Conservation (phyloP, 495 filamentous ascomycete species). For the Pseudevernia furfuracea region DNA sequence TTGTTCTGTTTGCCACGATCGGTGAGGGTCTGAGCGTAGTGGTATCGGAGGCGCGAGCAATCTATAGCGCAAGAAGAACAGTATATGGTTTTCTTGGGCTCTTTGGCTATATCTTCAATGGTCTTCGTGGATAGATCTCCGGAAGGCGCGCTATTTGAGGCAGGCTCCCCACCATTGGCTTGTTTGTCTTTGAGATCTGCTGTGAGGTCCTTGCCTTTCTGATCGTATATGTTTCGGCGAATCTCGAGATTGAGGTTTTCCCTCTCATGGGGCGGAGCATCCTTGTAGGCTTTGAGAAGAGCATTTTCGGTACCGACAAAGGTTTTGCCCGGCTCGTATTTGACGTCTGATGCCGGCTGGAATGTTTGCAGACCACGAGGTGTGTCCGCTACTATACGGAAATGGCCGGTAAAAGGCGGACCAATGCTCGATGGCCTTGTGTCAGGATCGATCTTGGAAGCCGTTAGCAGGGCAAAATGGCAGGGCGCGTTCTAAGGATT, state of each 20-base stretch:
- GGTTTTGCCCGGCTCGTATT: constrained; percentile 64
- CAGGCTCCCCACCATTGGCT: constrained; percentile 63
- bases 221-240: constrained; percentile 90
- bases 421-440: constrained; percentile 91
- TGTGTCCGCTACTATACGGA: constrained; percentile 88
- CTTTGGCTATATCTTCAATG: constrained; percentile 51
- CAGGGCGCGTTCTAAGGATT: constrained; percentile 22
- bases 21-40: constrained; percentile 58
- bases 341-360: constrained; percentile 75
- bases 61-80: constrained; percentile 90
- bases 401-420: constrained; percentile 94
- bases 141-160: constrained; percentile 49
- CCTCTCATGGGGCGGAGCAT: constrained; percentile 59
- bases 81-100: constrained; percentile 63
- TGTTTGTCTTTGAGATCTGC: constrained; percentile 52
- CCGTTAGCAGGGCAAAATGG: constrained; percentile 18
- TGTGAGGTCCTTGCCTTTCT: constrained; percentile 75
- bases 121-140: constrained; percentile 44
- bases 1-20: constrained; percentile 51
- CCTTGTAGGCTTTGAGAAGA: constrained; percentile 53
- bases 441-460: constrained; percentile 79
- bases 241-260: constrained; percentile 80
- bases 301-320: constrained; percentile 54
- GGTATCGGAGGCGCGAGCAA: constrained; percentile 86
- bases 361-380: constrained; percentile 90